Evolutionary conservation across 495 filamentous ascomycete genomes (phyloP).

Genomic region (Xylaria venustula): DNA sequence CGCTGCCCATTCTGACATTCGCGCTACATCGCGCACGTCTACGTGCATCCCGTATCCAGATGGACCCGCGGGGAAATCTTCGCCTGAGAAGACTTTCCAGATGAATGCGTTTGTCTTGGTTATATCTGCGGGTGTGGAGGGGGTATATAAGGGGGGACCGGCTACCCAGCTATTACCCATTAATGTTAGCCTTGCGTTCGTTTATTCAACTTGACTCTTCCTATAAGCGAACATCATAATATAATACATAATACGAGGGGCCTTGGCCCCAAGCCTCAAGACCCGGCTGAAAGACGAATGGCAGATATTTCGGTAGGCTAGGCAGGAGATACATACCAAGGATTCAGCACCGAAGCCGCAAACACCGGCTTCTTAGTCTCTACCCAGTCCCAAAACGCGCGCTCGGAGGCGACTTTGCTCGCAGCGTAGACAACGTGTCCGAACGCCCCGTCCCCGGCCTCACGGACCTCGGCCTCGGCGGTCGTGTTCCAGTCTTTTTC

Average conservation of each 20-base stretch:
- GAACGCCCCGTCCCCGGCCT: conserved; percentile 16
- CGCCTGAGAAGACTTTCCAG: conserved; percentile 25
- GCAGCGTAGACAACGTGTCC: conserved; percentile 37
- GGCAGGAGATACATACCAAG: conserved; percentile 20
- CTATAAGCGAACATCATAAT: not conserved
- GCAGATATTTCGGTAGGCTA: no score
- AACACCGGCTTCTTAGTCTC: conserved; percentile 20
- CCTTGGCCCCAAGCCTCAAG: no score
- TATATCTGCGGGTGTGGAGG: conserved; percentile 17
- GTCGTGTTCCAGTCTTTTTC: conserved; percentile 34
- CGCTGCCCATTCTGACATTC: conserved; percentile 34
- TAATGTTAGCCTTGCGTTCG: no score
- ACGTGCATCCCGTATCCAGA: conserved; percentile 25
- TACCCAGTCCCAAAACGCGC: conserved; percentile 30
- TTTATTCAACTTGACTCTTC: not conserved
- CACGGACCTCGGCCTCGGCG: conserved; percentile 28
- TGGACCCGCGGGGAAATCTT: conserved; percentile 10
- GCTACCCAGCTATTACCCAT: conserved; percentile 21
- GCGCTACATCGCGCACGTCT: conserved; percentile 47
- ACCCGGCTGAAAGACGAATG: no score
- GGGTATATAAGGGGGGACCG: conserved; percentile 30
- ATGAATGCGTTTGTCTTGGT: conserved; percentile 19
- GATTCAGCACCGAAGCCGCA: conserved; percentile 17
- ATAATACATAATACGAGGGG: not conserved
- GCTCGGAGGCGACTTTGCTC: conserved; percentile 38